Conservation (phyloP, 805 yeast species). For the Huiozyma sinensis region DNA sequence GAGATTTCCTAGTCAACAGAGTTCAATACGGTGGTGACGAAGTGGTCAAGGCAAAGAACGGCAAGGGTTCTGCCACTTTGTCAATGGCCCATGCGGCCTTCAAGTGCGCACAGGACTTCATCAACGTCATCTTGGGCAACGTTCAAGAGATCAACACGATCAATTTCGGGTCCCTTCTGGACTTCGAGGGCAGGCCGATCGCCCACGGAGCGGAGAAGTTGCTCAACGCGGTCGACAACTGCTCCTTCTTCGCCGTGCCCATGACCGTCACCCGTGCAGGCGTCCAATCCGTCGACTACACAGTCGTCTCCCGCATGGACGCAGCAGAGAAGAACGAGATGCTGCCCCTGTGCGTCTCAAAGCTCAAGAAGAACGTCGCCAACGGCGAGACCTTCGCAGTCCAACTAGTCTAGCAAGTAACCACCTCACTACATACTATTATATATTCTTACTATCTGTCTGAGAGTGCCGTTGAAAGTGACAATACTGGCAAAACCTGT, state of each 20-base stretch:
- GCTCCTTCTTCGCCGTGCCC: slow-evolving; percentile 52
- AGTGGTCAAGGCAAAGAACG: slow-evolving; percentile 90
- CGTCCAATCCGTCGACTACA: slow-evolving; percentile 42
- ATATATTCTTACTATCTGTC: too few relatives aligned
- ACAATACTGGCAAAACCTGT: too few relatives aligned
- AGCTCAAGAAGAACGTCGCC: slow-evolving; percentile 15
- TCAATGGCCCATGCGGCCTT: slow-evolving; percentile 95
- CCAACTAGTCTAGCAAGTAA: too few relatives aligned
- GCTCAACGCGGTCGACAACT: slow-evolving; percentile 9
- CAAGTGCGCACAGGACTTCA: slow-evolving; percentile 51
- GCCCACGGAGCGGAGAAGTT: slow-evolving; percentile 15
- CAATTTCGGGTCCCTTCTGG: slow-evolving; percentile 39
- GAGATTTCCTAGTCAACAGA: slow-evolving; percentile 63
- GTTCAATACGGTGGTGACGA: slow-evolving; percentile 97
- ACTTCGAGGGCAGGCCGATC: slow-evolving; percentile 38
- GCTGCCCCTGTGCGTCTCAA: slow-evolving; percentile 18
- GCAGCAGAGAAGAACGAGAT: slow-evolving; percentile 39
- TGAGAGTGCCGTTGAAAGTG: too few relatives aligned
- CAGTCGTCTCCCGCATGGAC: slow-evolving; percentile 39
- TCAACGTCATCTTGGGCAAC: slow-evolving; percentile 27
- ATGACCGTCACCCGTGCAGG: slow-evolving; percentile 46
- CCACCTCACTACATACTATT: too few relatives aligned
- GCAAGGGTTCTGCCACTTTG: slow-evolving; percentile 89
- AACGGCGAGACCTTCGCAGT: slow-evolving; percentile 9
- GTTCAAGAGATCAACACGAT: slow-evolving; percentile 37